Percentiles rank a stretch among this genome's conserved stretches.
Evolutionary conservation across 2,329 filamentous ascomycete species (phyloP).

Genomic region (Uncinocarpus reesii): DNA sequence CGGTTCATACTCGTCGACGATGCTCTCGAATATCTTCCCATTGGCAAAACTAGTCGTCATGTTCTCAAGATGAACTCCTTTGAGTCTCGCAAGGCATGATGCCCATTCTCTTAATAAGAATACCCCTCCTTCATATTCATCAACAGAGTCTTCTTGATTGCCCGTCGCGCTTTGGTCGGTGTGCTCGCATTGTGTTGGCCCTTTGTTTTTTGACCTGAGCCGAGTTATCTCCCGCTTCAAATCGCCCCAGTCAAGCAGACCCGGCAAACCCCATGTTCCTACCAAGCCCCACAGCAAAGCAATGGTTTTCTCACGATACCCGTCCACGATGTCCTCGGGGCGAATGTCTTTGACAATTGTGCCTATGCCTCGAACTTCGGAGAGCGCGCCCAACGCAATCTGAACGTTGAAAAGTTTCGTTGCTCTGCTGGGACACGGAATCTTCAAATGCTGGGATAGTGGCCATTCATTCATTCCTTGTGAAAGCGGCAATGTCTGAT

Average conservation of each 20-base stretch:
- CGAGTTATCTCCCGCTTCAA: conserved; percentile 43
- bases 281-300: conserved; percentile 51
- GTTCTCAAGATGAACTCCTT: conserved; percentile 42
- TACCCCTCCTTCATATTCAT: conserved; percentile 21
- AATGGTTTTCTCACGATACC: conserved; percentile 55
- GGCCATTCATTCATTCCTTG: conserved; percentile 35
- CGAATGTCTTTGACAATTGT: conserved; percentile 37
- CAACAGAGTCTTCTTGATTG: conserved; percentile 2
- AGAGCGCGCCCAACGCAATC: conserved; percentile 46
- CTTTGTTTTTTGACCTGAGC: conserved; percentile 26
- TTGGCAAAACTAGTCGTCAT: conserved; percentile 50
- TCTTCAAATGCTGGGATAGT: conserved; percentile 49
- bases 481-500: conserved; percentile 32
- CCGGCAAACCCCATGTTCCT: conserved; percentile 45
- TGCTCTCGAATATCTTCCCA: conserved; percentile 44
- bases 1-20: conserved; percentile 48
- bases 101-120: conserved; percentile 49
- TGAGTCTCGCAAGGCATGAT: conserved; percentile 39
- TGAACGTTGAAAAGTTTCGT: conserved; percentile 52
- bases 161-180: conserved; percentile 17
- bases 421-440: conserved; percentile 45
- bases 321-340: conserved; percentile 52
- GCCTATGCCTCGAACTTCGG: conserved; percentile 34
- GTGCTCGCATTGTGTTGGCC: not conserved
- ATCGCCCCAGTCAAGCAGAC: conserved; percentile 47